Percentiles rank a stretch among this genome's conserved stretches.
phyloP scores from a whole-genome alignment of 495 filamentous ascomycete species.

The Aspergillus cristatus region DNA sequence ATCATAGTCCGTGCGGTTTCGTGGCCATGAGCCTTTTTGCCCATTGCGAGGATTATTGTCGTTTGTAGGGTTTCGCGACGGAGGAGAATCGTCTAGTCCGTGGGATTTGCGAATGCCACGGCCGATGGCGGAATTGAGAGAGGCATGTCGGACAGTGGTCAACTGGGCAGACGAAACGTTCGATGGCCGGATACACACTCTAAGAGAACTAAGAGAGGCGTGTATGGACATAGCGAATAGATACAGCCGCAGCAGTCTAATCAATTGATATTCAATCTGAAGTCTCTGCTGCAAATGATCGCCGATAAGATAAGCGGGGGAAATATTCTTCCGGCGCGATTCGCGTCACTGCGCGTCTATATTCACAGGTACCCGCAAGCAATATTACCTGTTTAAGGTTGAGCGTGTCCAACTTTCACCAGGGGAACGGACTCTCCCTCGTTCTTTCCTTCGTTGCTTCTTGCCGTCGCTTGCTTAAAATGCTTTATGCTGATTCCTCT shows the following conservation, averaged over 20 bases:
- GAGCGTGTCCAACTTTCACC: too few species aligned
- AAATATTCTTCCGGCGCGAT: conserved; percentile 6
- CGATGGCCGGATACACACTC: conserved; percentile 1
- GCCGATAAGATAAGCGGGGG: conserved; percentile 13
- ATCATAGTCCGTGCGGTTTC: too few species aligned
- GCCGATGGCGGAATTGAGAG: conserved; percentile 48
- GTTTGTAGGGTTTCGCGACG: too few species aligned
- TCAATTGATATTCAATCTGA: too few species aligned
- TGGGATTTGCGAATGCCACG: conserved; percentile 40
- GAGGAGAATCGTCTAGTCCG: conserved; percentile 2
- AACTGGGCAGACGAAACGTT: not conserved
- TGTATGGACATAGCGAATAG: conserved; percentile 5
- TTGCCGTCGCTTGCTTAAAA: too few species aligned
- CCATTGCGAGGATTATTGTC: too few species aligned
- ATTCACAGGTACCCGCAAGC: too few species aligned
- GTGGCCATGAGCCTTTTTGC: too few species aligned
- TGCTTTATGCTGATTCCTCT: too few species aligned
- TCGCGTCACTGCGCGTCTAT: conserved; percentile 2
- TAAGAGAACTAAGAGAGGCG: conserved; percentile 2
- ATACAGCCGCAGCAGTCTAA: not conserved
- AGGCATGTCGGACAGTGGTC: conserved; percentile 30
- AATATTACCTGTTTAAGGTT: conserved; percentile 7
- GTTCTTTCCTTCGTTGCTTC: too few species aligned
- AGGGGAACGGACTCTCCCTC: too few species aligned
- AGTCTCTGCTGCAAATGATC: not conserved